These are phyloP conservation scores for Arthromyces matolae DNA, from an alignment of 768 basidiomycete species.

Conservation along the genomic window DNA sequence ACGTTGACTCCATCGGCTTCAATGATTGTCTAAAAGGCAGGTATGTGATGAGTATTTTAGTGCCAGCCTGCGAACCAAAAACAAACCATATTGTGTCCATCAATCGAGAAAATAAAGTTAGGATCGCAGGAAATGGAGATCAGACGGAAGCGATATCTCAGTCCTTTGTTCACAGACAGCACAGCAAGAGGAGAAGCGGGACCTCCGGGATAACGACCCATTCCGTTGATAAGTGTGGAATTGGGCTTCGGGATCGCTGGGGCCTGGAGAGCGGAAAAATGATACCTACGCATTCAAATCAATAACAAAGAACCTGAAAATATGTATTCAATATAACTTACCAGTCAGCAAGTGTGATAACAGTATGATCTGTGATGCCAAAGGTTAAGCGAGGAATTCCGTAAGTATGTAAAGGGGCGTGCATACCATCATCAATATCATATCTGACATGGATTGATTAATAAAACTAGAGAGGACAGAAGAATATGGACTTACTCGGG, in stretches of 20 bases:
- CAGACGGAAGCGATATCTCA: slow-evolving; percentile 41
- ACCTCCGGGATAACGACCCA: slow-evolving; percentile 31
- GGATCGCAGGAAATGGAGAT: slow-evolving; percentile 36
- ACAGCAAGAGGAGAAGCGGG: slow-evolving; percentile 29
- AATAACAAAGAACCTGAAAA: neutral
- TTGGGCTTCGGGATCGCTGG: slow-evolving; percentile 21
- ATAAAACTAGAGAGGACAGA: neutral
- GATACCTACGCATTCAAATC: neutral
- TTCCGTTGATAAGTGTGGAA: slow-evolving; percentile 39
- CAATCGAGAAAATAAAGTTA: slow-evolving; percentile 6
- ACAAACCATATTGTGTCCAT: slow-evolving; percentile 19
- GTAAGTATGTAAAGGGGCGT: slow-evolving; percentile 5
- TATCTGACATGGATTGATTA: slow-evolving; percentile 12
- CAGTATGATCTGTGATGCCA: slow-evolving; percentile 19
- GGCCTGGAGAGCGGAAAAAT: slow-evolving; percentile 2
- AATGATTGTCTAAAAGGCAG: slow-evolving; percentile 9
- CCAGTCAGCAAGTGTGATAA: slow-evolving; percentile 42
- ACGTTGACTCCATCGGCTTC: slow-evolving; percentile 25
- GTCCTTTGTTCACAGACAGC: slow-evolving; percentile 26
- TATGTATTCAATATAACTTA: slow-evolving; percentile 11
- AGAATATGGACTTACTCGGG: neutral
- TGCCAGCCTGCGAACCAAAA: neutral
- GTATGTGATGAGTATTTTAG: neutral
- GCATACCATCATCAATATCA: slow-evolving; percentile 31
- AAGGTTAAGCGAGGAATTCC: slow-evolving; percentile 6